A percentile compares a stretch with the other conserved stretches of the same genome.
Evolutionary conservation across 345 rosid genomes (phyloP).

Genomic region (Erodium maritimum): DNA sequence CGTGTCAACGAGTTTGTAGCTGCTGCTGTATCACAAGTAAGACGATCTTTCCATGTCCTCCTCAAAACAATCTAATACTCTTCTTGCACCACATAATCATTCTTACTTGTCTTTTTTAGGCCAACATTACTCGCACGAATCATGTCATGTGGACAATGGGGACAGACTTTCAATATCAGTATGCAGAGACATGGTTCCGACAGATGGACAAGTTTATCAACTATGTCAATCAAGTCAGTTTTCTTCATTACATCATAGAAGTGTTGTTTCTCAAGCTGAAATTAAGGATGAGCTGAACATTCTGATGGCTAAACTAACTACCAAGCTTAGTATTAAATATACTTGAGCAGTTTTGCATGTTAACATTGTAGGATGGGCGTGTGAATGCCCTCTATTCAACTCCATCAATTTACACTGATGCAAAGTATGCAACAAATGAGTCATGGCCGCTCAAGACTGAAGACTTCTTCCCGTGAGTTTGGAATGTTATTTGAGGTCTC

Average conservation of each 20-base stretch:
- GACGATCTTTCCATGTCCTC: too few species aligned
- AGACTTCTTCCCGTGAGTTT: conserved; percentile 95
- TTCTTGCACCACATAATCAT: too few species aligned
- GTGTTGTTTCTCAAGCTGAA: too few species aligned
- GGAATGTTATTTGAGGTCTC: not conserved
- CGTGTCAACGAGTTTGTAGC: conserved; percentile 85
- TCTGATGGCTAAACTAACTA: too few species aligned
- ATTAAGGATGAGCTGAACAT: not conserved
- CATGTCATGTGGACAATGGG: conserved; percentile 99
- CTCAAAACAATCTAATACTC: too few species aligned
- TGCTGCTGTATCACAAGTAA: conserved; percentile 88
- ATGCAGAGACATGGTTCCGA: conserved; percentile 83
- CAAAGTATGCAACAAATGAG: conserved; percentile 61
- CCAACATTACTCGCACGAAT: conserved; percentile 75
- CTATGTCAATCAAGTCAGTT: conserved; percentile 78
- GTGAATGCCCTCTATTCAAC: conserved; percentile 91
- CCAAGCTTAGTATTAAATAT: too few species aligned
- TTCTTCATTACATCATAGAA: not conserved
- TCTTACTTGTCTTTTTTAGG: conserved; percentile 37
- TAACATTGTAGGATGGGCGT: conserved; percentile 66
- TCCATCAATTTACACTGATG: conserved; percentile 95
- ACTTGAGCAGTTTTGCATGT: not conserved
- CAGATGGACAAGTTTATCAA: conserved; percentile 93
- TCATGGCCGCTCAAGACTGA: conserved; percentile 83
- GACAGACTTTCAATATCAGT: conserved; percentile 93